Percentiles rank a stretch among this genome's conserved stretches.
These are phyloP conservation scores for Cryphonectria japonica DNA, from an alignment of 2,329 filamentous ascomycete genomes.

Conservation along the genomic window DNA sequence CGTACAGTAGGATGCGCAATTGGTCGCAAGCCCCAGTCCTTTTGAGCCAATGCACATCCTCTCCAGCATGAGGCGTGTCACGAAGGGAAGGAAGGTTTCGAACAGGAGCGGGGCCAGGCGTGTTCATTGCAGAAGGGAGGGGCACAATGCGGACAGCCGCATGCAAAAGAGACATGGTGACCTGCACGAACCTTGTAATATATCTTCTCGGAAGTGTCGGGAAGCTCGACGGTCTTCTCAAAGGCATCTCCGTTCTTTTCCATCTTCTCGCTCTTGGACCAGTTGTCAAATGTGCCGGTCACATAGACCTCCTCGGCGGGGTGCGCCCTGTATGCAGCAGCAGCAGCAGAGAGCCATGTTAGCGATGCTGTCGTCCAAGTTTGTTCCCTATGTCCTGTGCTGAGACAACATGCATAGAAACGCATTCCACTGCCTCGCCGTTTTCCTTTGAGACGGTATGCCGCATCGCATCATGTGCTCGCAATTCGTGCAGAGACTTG, in stretches of 20 bases:
- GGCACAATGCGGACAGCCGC: constrained; percentile 15
- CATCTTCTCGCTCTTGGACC: constrained; percentile 84
- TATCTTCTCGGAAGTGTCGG: constrained; percentile 70
- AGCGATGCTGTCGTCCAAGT: constrained; percentile 1
- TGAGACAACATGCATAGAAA: not conserved
- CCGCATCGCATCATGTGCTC: not conserved
- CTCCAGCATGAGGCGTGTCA: constrained; percentile 2
- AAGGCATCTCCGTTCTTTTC: constrained; percentile 75
- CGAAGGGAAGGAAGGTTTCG: not conserved
- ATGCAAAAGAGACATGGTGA: constrained; percentile 24
- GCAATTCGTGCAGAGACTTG: constrained; percentile 7
- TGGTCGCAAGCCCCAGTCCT: not conserved
- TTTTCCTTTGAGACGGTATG: not conserved
- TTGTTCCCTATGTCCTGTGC: not conserved
- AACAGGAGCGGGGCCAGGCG: constrained; percentile 4
- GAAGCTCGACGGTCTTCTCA: constrained; percentile 74
- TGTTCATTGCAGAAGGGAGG: constrained; percentile 22
- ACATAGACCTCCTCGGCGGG: constrained; percentile 87
- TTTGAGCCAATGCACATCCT: constrained; percentile 6
- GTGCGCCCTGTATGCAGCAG: constrained; percentile 68
- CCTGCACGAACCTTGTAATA: constrained; percentile 82
- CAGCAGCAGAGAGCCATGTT: constrained; percentile 26
- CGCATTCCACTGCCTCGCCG: constrained; percentile 6
- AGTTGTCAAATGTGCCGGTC: constrained; percentile 94
- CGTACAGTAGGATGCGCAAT: constrained; percentile 9